Base-by-base conservation (phyloP, 140 eudicot genomes). In the Stevia rebaudiana region DNA sequence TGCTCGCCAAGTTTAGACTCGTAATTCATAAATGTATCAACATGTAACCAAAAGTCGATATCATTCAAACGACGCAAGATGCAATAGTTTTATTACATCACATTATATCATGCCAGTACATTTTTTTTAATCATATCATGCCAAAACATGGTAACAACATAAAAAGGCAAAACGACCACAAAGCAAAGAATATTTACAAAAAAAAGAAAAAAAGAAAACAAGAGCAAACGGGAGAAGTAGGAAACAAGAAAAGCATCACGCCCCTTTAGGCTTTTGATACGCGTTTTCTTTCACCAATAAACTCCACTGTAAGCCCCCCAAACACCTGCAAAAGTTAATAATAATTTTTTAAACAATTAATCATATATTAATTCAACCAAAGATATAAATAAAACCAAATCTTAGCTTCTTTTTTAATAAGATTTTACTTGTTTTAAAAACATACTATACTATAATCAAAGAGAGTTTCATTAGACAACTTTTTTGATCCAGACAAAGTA, bases 181-280 rank as follows among this genome's bases (percentile, higher is more conserved):
- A 58, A 3, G 1, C 5, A 28, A 59, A 60, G 61, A 70, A 70
- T 70, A 70, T 70, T 35, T 70, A 70, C 75, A 70, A 70, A 69
- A 60, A 4, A 15, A 33, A 30, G n/a, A n/a, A n/a, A n/a, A n/a
- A n/a, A n/a, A n/a, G n/a, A n/a, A n/a, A n/a, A n/a, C n/a, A 16
- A 36, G 49, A 48, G 75, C 75, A 59, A 70, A 70, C 53, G 75
- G 75, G 30, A 70, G 75, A 70, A 58, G 28, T 60, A 36, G 40
- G 69, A 61, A 22, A 8, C 59, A 70, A 70, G 75, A 60, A 70
- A 70, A n/a, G 75, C 50, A 70, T 70, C 63, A 21, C 61, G 23
- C 67, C 61, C 68, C 61, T 70, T 52, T 63, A 42, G 68, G 68
- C 33, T 43, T 70, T 70, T 60, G 49, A 39, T 5, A 21, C 56